Conservation (phyloP, 768 basidiomycete genomes). For the Naganishia onofrii region DNA sequence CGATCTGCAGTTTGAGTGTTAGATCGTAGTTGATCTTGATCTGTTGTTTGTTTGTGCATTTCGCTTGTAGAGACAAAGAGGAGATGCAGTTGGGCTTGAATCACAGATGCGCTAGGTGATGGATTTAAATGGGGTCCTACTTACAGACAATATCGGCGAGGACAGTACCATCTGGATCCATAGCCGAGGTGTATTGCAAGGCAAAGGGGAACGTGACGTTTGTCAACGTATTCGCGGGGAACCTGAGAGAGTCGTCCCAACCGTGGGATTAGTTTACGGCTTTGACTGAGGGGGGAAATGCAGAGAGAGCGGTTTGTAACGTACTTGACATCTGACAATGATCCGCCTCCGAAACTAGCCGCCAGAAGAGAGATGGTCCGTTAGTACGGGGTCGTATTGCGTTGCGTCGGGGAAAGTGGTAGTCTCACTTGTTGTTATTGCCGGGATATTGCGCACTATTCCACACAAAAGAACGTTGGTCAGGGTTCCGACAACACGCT, state of each 20-base stretch:
- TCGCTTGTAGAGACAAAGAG: constrained; percentile 31
- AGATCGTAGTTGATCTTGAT: constrained; percentile 51
- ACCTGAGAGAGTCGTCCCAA: constrained; percentile 23
- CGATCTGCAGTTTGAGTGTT: constrained; percentile 44
- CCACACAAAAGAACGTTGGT: not conserved
- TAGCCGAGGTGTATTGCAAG: constrained; percentile 44
- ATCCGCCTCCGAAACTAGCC: constrained; percentile 47
- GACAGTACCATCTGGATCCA: constrained; percentile 47
- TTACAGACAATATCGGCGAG: constrained; percentile 47
- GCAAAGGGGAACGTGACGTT: constrained; percentile 50
- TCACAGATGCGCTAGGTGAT: too few relatives aligned
- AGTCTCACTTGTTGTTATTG: constrained; percentile 13
- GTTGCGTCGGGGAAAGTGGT: not conserved
- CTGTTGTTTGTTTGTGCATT: constrained; percentile 42
- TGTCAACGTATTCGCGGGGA: constrained; percentile 43
- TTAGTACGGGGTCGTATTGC: constrained; percentile 10
- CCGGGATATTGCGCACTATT: constrained; percentile 27
- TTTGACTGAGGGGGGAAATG: too few relatives aligned
- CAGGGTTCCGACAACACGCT: not conserved
- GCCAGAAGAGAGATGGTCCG: constrained; percentile 37
- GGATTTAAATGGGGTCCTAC: too few relatives aligned
- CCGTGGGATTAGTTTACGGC: too few relatives aligned
- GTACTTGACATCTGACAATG: constrained; percentile 43
- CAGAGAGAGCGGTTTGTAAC: not conserved
- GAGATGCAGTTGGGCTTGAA: not conserved